Evolutionary conservation across 352 stramenopile genomes (phyloP).

Genomic region (Phytophthora europaea): DNA sequence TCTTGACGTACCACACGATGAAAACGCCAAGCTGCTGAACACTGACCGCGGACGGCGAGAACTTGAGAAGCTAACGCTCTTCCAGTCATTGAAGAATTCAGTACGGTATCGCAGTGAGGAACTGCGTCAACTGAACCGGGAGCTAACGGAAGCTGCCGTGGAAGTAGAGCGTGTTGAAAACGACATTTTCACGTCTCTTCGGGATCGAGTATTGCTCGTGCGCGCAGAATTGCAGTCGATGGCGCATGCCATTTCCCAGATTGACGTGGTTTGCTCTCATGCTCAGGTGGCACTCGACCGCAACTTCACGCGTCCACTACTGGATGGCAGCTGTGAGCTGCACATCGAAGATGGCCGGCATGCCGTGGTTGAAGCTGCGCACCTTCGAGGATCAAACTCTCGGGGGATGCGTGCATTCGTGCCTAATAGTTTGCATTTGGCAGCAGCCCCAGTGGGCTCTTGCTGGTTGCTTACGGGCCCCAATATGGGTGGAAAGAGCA

Average conservation of each 20-base stretch:
- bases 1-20: constrained; percentile 72
- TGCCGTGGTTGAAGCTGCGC: constrained; percentile 71
- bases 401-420: constrained; percentile 69
- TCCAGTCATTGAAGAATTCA: constrained; percentile 78
- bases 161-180: constrained; percentile 66
- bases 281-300: constrained; percentile 73
- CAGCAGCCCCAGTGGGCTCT: constrained; percentile 29
- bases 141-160: constrained; percentile 62
- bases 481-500: constrained; percentile 93
- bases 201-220: constrained; percentile 43
- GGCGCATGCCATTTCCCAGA: constrained; percentile 58
- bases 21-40: constrained; percentile 58
- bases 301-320: constrained; percentile 66
- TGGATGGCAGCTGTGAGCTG: constrained; percentile 65
- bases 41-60: constrained; percentile 24
- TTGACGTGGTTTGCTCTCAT: constrained; percentile 76
- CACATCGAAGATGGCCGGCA: constrained; percentile 78
- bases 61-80: constrained; percentile 53
- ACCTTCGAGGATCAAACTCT: constrained; percentile 65
- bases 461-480: constrained; percentile 90
- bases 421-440: constrained; percentile 77
- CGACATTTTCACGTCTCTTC: constrained; percentile 64
- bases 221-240: constrained; percentile 50
- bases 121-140: constrained; percentile 67
- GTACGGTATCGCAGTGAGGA: constrained; percentile 76